Conservation (phyloP, 768 basidiomycete species). For the Suillus paluster region DNA sequence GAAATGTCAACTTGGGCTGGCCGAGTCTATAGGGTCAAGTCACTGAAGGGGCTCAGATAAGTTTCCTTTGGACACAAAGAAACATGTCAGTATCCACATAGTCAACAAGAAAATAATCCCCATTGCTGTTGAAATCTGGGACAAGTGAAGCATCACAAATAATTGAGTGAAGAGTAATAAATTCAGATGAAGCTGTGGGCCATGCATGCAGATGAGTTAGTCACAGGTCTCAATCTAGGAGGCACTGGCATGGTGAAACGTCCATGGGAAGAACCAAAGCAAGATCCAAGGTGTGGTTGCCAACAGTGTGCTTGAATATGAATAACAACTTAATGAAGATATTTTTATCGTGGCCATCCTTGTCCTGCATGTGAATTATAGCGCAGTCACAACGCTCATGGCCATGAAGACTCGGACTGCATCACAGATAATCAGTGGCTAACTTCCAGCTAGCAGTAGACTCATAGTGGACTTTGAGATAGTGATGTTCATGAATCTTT, state of each 20-base stretch:
- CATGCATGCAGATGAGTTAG: slow-evolving; percentile 15
- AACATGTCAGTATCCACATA: slow-evolving; percentile 36
- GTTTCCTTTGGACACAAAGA: neutral
- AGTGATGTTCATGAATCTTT: neutral
- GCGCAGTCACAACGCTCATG: too few relatives aligned
- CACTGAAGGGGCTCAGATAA: neutral
- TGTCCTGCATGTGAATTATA: neutral
- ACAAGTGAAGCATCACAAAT: slow-evolving; percentile 31
- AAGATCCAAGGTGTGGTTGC: slow-evolving; percentile 10
- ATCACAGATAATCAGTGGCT: too few relatives aligned
- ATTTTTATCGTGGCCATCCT: neutral
- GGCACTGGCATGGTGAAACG: neutral
- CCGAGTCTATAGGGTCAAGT: too few relatives aligned
- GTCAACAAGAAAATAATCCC: slow-evolving; percentile 33
- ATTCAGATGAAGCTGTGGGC: slow-evolving; percentile 12
- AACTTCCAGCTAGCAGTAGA: too few relatives aligned
- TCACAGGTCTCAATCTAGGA: slow-evolving; percentile 25
- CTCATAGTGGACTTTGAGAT: too few relatives aligned
- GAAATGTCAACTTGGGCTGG: too few relatives aligned
- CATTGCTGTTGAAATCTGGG: slow-evolving; percentile 19
- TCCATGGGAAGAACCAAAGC: slow-evolving; percentile 27
- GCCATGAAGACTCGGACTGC: too few relatives aligned
- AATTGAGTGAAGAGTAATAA: slow-evolving; percentile 35
- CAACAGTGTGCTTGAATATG: slow-evolving; percentile 20
- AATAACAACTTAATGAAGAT: slow-evolving; percentile 13